These are phyloP conservation scores for Botrytis galanthina DNA, from an alignment of 2,329 filamentous ascomycete species.

Conservation along the genomic window DNA sequence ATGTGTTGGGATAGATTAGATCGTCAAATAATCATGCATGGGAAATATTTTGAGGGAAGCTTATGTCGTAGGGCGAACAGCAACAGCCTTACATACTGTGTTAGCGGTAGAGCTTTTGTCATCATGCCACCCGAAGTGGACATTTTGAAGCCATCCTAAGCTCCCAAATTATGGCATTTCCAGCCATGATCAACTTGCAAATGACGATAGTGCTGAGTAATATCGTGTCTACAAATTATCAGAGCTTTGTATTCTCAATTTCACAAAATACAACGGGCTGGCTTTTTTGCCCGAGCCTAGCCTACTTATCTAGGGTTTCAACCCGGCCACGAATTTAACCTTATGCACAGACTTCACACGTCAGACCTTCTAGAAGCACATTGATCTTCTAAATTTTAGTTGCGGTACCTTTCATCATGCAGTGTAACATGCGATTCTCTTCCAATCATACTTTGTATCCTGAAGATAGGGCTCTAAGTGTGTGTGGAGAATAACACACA, in stretches of 20 bases:
- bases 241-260: not conserved
- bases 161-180: not conserved
- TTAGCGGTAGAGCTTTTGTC: not conserved
- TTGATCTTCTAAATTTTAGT: not conserved
- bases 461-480: not conserved
- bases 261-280: not conserved
- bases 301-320: not conserved
- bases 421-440: not conserved
- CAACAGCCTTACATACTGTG: not conserved
- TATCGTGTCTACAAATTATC: not conserved
- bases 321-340: not conserved
- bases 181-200: not conserved
- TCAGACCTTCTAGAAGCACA: not conserved
- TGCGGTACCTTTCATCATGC: not conserved
- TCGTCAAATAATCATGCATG: not conserved
- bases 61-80: not conserved
- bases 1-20: not conserved
- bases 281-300: not conserved
- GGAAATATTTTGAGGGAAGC: not conserved
- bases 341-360: not conserved
- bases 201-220: not conserved
- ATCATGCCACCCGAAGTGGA: not conserved
- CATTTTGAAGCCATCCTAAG: not conserved
- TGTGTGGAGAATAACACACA: not conserved
- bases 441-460: not conserved